Base-by-base conservation (phyloP, 371 early-diverging fungal genomes). In the Circinella umbellata region DNA sequence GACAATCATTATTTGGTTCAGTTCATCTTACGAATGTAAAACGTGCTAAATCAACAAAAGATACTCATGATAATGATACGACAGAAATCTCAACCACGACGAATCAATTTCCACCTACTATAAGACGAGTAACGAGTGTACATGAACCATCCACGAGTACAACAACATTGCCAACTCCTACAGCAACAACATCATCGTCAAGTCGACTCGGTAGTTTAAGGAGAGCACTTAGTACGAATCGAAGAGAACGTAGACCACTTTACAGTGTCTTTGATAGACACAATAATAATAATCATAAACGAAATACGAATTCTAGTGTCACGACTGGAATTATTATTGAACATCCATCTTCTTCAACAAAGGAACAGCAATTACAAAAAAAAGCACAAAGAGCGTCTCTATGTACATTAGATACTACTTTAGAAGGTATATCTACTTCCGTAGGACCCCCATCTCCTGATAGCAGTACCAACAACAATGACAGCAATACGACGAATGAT, bases 251-350 rank as follows among this genome's bases (percentile, higher is more conserved):
- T 14, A 20, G 61, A 11, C 51, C 61, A 9, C 51, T 70, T 13
- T 53, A 66, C 10, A 66, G 66, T 36, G 66, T 70, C 10, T 70
- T 70, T 70, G 66, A 70, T 27, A 46, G 51, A 18, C 35, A 53
- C 62, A 42, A 1, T 0, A 42, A 60, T 38, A 61, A 61, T 35
- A 61, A 48, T n/a, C n/a, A n/a, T n/a, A 63, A 47, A 47, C 11
- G n/a, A 53, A 36, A 38, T 17, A 15, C 18, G n/a, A 61, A 36
- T 42, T 3, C 42, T 42, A 42, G 42, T 42, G 27, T 27, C 27
- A 1, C 14, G 0, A 13, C 14, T 17, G 51, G 6, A 8, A 15
- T 51, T 13, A 51, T 51, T 1, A 51, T 51, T 51, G 51, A n/a
- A 15, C 51, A 51, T n/a, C 51, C 38, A 38, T 35, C 38, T 61